Evolutionary conservation across 345 rosid species (phyloP), one percentile per base, ranked within the genome.

Genomic region (Hibiscus mutabilis): DNA sequence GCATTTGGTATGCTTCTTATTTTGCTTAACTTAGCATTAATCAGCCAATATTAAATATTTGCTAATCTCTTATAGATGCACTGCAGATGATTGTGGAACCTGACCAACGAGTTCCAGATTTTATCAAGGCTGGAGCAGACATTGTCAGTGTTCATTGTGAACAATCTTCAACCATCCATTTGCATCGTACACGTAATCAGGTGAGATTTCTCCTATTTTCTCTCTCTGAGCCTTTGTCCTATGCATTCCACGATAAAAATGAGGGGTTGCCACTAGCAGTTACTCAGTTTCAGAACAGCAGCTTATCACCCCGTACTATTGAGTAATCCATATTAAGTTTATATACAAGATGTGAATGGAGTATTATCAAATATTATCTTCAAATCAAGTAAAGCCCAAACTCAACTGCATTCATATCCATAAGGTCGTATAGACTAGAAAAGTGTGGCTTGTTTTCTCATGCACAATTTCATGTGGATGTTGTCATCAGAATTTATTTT

Each of bases 51-150:
- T 66, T 9, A 25, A 16, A 25, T 8, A 16, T 25, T 15, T 47
- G 12, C 70, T 47, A 47, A 77, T 58, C 42, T 40, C 61, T n/a
- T 40, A 70, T 77, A 73, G 27, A 60, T 40, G 4, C 59, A 46
- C 33, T 78, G 69, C 85, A 94, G 98, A 94, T 94, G 99, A 95
- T 95, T 73, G 96, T 92, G 64, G 97, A 95, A 77, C 99, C 99
- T 0, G 97, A 95, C 33, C 93, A 83, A 77, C 86, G 97, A 60
- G 93, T 92, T 21, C 91, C 97, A 5, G 97, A 95, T 84, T 95
- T 95, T 78, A 92, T 95, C 82, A 89, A 95, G 83, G 99, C 99
- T 52, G 99, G 99, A 76, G 99, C 99, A 67, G 97, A 92, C 78
- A 92, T 95, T 35, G 91, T 95, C 82, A 95, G 99, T 73, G 93